Evolutionary conservation across 78 protist species (phyloP).

Genomic region (Mastigamoeba balamuthi): DNA sequence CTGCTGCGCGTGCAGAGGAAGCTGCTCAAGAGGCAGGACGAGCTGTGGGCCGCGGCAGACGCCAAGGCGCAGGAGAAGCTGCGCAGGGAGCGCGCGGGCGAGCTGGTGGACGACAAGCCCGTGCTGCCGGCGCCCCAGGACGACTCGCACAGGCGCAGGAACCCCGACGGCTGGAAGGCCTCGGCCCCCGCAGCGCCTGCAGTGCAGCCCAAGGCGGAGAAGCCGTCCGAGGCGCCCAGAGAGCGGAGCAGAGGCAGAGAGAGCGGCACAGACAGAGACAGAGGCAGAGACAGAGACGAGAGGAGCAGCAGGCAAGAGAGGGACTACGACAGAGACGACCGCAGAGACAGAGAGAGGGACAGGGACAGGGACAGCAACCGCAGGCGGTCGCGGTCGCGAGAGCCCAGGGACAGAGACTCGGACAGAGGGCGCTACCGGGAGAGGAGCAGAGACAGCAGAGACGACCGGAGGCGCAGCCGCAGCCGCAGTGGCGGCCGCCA

Average conservation of each 20-base stretch:
- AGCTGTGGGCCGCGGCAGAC: too few relatives aligned
- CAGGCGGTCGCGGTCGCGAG: too few relatives aligned
- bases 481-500: too few relatives aligned
- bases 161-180: neutral
- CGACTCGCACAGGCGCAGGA: neutral
- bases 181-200: too few relatives aligned
- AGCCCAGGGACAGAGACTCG: neutral
- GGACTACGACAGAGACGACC: neutral
- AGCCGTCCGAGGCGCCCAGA: neutral
- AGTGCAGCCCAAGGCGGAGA: too few relatives aligned
- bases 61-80: conserved; percentile 4
- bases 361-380: neutral
- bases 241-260: conserved; percentile 1
- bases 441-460: neutral
- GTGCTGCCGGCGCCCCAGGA: neutral
- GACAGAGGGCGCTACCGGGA: neutral
- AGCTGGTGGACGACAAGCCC: neutral
- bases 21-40: too few relatives aligned
- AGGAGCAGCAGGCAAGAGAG: neutral
- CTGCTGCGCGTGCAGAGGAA: too few relatives aligned
- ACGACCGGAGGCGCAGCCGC: neutral
- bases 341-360: neutral
- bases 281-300: conserved; percentile 6
- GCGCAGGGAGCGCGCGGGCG: neutral
- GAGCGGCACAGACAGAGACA: conserved; percentile 11